Evolutionary conservation across 2,329 filamentous ascomycete genomes (phyloP).

Genomic region (Fusarium dimerum): DNA sequence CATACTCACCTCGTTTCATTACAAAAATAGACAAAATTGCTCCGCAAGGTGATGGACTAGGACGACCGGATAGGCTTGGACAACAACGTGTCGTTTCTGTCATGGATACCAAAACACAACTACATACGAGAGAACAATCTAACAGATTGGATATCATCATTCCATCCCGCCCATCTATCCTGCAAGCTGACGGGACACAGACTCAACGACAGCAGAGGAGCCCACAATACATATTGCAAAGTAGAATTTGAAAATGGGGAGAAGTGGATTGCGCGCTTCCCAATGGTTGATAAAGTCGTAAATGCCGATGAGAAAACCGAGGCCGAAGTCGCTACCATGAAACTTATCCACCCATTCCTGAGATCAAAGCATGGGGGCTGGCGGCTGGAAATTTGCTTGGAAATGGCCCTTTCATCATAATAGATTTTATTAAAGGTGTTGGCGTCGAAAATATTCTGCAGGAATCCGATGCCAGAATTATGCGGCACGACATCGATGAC

Average conservation of each 20-base stretch:
- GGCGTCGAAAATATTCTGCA: conserved; percentile 2
- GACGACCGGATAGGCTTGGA: conserved; percentile 6
- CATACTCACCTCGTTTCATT: too few species aligned
- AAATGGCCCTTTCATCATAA: conserved; percentile 8
- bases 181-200: conserved; percentile 2
- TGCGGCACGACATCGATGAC: conserved; percentile 1
- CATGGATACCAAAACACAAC: conserved; percentile 3
- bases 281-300: conserved; percentile 2
- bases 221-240: conserved; percentile 2
- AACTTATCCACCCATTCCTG: conserved; percentile 4
- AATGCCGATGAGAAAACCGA: conserved; percentile 5
- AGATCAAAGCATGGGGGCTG: conserved; percentile 7
- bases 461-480: conserved; percentile 3
- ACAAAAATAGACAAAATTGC: too few species aligned
- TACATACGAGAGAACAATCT: conserved; percentile 2
- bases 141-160: conserved; percentile 5
- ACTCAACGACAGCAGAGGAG: background rate
- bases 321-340: conserved; percentile 8
- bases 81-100: conserved; percentile 2
- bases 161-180: background rate
- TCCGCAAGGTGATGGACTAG: conserved; percentile 11
- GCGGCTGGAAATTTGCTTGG: conserved; percentile 3
- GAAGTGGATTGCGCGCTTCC: conserved; percentile 3
- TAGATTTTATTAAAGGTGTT: conserved; percentile 6
- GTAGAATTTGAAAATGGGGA: conserved; percentile 6